Percentiles rank a stretch among this genome's conserved stretches.
These are phyloP conservation scores for Sistotremastrum suecicum DNA, from an alignment of 768 basidiomycete species.

Conservation along the genomic window DNA sequence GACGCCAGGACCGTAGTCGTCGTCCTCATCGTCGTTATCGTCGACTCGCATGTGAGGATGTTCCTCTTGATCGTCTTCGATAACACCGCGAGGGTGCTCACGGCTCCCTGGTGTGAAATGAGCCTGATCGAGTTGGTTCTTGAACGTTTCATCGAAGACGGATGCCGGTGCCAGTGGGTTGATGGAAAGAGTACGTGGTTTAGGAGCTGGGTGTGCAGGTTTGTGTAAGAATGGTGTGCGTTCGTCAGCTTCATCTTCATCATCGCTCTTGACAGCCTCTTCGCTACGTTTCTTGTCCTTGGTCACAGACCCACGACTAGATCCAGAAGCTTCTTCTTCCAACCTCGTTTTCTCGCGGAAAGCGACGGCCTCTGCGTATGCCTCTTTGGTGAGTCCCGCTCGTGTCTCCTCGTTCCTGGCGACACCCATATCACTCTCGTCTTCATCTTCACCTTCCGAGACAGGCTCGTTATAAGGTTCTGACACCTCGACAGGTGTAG, in stretches of 20 bases:
- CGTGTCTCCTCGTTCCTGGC: constrained; percentile 74
- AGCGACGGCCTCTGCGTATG: constrained; percentile 75
- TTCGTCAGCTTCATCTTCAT: constrained; percentile 17
- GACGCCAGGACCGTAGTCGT: constrained; percentile 23
- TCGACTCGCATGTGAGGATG: constrained; percentile 19
- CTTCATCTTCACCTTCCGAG: constrained; percentile 92
- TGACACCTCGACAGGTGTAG: constrained; percentile 21
- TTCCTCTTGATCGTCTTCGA: constrained; percentile 26
- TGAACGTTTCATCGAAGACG: constrained; percentile 72
- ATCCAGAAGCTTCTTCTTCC: constrained; percentile 44
- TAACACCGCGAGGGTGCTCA: constrained; percentile 13
- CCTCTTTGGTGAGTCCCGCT: constrained; percentile 56
- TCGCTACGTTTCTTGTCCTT: constrained; percentile 10
- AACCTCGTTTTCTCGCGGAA: constrained; percentile 42
- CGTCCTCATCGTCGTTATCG: constrained; percentile 13
- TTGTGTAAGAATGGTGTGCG: constrained; percentile 24
- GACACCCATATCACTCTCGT: constrained; percentile 48
- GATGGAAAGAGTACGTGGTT: constrained; percentile 41
- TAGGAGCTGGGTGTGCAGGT: constrained; percentile 2
- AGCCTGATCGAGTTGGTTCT: constrained; percentile 40
- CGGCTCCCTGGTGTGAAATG: constrained; percentile 9
- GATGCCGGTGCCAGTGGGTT: constrained; percentile 76
- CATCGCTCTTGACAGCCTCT: constrained; percentile 17
- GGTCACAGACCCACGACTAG: constrained; percentile 13
- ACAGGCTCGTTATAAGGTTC: constrained; percentile 69